Conservation (phyloP, 176 grass and related monocot species). For the Eleusine coracana region DNA sequence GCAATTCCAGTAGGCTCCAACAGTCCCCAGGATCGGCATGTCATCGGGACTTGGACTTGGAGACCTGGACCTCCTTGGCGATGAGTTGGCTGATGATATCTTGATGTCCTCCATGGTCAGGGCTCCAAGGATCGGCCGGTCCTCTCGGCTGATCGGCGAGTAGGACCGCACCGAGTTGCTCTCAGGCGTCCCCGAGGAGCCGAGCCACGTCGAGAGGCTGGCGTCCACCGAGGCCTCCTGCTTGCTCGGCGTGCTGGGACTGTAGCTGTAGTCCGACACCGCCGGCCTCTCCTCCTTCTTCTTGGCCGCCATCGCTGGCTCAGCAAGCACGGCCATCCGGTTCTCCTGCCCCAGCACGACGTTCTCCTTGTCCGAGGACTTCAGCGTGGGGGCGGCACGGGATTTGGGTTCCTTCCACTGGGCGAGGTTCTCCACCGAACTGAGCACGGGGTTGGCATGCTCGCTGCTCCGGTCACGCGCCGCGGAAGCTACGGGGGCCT, state of each 20-base stretch:
- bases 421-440: conserved; percentile 74
- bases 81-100: conserved; percentile 72
- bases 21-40: conserved; percentile 84
- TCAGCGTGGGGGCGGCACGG: conserved; percentile 15
- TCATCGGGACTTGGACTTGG: conserved; percentile 73
- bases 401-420: conserved; percentile 79
- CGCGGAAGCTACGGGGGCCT: conserved; percentile 1
- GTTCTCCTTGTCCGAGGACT: conserved; percentile 70
- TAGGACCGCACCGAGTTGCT: conserved; percentile 52
- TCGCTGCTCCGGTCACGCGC: conserved; percentile 57
- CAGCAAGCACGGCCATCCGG: conserved; percentile 25
- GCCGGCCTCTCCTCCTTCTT: conserved; percentile 32
- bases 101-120: conserved; percentile 88
- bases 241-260: conserved; percentile 58
- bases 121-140: conserved; percentile 86
- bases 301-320: conserved; percentile 13
- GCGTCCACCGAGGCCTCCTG: conserved; percentile 76
- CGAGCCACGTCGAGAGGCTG: conserved; percentile 92
- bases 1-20: conserved; percentile 80
- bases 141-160: conserved; percentile 70
- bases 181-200: conserved; percentile 48
- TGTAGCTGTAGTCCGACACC: conserved; percentile 42
- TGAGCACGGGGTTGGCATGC: conserved; percentile 45
- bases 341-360: conserved; percentile 48
- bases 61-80: conserved; percentile 72